Evolutionary conservation across 2,329 filamentous ascomycete genomes (phyloP).

Genomic region (Penicillium sp.): DNA sequence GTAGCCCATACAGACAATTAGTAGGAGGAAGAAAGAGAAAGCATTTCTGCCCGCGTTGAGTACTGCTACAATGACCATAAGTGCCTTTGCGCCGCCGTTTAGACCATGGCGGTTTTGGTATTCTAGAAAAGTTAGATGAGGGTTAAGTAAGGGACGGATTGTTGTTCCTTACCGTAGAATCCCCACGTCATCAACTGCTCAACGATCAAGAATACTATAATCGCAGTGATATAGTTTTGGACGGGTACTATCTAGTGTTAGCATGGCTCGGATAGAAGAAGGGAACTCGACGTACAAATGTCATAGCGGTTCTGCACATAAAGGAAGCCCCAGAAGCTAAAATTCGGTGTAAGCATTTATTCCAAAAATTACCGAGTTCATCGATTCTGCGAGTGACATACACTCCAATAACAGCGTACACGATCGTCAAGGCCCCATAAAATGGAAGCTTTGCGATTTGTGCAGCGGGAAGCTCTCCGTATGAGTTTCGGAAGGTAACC

Average conservation of each 20-base stretch:
- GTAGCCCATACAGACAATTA: slow-evolving; percentile 99
- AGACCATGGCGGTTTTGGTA: slow-evolving; percentile 88
- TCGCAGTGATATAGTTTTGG: slow-evolving; percentile 98
- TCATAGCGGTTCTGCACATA: slow-evolving; percentile 93
- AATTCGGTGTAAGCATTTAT: slow-evolving; percentile 20
- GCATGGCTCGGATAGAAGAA: slow-evolving; percentile 11
- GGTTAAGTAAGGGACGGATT: not conserved
- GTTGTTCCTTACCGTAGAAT: slow-evolving; percentile 70
- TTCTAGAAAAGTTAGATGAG: slow-evolving; percentile 56
- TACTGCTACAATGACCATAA: slow-evolving; percentile 88
- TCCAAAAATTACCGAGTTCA: not conserved
- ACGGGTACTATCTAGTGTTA: slow-evolving; percentile 67
- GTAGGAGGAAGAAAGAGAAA: slow-evolving; percentile 94
- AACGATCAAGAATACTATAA: slow-evolving; percentile 86
- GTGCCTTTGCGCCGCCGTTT: slow-evolving; percentile 75
- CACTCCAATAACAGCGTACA: slow-evolving; percentile 81
- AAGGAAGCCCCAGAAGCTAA: slow-evolving; percentile 84
- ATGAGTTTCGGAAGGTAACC: slow-evolving; percentile 91
- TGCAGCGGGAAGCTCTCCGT: slow-evolving; percentile 89
- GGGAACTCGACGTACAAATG: slow-evolving; percentile 60
- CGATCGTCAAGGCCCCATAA: slow-evolving; percentile 89
- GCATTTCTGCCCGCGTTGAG: slow-evolving; percentile 93
- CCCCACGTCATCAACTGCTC: slow-evolving; percentile 99
- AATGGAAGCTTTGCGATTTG: slow-evolving; percentile 97
- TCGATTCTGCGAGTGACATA: slow-evolving; percentile 41